A percentile compares a stretch with the other conserved stretches of the same genome.
phyloP scores from a whole-genome alignment of 768 basidiomycete species.

The Bullera alba region DNA sequence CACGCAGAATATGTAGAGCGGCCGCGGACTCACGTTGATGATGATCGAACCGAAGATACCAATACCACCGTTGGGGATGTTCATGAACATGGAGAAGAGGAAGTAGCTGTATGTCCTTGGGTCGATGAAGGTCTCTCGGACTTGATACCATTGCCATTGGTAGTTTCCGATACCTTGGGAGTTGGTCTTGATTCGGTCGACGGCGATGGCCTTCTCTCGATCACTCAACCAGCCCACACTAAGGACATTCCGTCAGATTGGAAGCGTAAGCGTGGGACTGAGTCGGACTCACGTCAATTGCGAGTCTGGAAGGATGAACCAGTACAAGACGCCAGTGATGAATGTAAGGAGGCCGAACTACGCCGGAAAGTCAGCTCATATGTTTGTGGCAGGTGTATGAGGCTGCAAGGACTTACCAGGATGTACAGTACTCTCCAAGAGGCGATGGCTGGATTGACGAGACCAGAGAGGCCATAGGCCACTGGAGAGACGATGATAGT shows the following conservation, averaged over 20 bases:
- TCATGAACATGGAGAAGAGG: constrained; percentile 7
- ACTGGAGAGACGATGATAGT: constrained; percentile 16
- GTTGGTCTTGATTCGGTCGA: constrained; percentile 9
- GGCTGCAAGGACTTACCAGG: background rate
- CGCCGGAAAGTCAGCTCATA: background rate
- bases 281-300: constrained; percentile 2
- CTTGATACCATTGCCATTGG: constrained; percentile 12
- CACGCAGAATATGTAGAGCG: background rate
- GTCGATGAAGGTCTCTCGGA: constrained; percentile 11
- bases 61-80: constrained; percentile 16
- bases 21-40: constrained; percentile 9
- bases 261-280: background rate
- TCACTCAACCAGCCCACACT: constrained; percentile 6
- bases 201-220: constrained; percentile 12
- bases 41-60: constrained; percentile 8
- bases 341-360: constrained; percentile 12
- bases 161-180: constrained; percentile 12
- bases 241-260: no score
- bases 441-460: constrained; percentile 7
- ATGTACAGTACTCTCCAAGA: constrained; percentile 13
- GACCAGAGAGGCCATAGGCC: constrained; percentile 16
- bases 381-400: background rate
- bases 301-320: constrained; percentile 9
- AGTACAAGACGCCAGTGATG: constrained; percentile 8
- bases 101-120: constrained; percentile 9